Evolutionary conservation across 2,329 filamentous ascomycete genomes (phyloP), one percentile per base, ranked within the genome.

Genomic region (Celoporthe dispersa): DNA sequence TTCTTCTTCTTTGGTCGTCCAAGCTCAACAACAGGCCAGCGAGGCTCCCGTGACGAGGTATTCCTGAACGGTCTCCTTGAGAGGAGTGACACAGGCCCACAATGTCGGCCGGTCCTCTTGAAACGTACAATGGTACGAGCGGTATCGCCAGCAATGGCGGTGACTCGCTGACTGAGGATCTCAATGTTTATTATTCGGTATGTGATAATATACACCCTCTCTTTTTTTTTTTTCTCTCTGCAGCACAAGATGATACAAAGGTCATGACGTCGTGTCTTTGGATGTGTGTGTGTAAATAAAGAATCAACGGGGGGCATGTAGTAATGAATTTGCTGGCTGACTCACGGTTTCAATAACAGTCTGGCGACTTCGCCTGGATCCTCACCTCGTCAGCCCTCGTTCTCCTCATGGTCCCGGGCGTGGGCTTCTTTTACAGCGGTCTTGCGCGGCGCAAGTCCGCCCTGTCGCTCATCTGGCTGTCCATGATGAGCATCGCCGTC

Each of bases 401-500:
- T 70, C 85, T 97, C 75, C 89, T 97, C 78, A 97, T 97, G 94
- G 94, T 97, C 79, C 94, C 94, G 51, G 94, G 94, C 70, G 94
- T 97, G 77, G 94, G 93, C 67, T 96, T 97, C 86, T 97, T 97
- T 87, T 97, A 97, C 85, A 95, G 92, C 59, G 94, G 94, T 73
- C 90, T 97, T 22, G 93, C 94, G 22, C 90, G 94, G 69, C 90
- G 94, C 80, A 97, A 97, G 84, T 97, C 93, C 0, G 94, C 94
- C 4, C 85, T 97, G 68, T 93, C 93, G 25, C 86, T 97, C 72
- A 91, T 97, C 80, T 94, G 93, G 87, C 86, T 97, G 4, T 92
- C 92, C 19, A 88, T 97, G 83, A 91, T 97, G 83, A 91, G 92
- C 22, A 88, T 91, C 4, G 92, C 89, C 14, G 89, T 97, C 73